Base-by-base conservation (phyloP, 768 basidiomycete species). In the Strobilomyces echinocephalus region DNA sequence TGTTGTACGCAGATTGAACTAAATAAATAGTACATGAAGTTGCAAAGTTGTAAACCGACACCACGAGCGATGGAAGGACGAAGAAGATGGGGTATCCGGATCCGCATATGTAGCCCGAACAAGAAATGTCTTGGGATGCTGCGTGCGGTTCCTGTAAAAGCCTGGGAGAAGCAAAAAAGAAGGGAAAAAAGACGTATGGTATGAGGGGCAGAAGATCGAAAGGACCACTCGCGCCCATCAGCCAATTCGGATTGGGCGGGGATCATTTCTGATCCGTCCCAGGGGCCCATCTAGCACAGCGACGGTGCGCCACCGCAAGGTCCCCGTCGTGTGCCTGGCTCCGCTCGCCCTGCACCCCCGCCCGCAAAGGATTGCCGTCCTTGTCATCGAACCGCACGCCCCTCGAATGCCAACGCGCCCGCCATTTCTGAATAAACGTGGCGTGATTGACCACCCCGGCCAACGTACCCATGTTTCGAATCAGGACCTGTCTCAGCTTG, bases 401-500 rank as follows among this genome's bases (percentile, higher is more conserved):
- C 49, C 58, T 61, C 35, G 55, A 55, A 8, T 42, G 50, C 71
- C 70, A 73, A 12, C 57, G 60, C 16, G 50, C 15, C 40, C 62
- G 62, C 72, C 72, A 72, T 20, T 49, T 62, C 34, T 67, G 50
- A 45, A 73, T 58, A 31, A 65, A 69, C 2, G 16, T 20, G 2
- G 56, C 57, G 18, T 69, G 62, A 20, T 69, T 58, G 15, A 63
- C 63, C 24, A 74, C 57, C 40, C 63, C 55, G 5, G 66, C 66
- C 69, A 75, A 67, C 1, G 70, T 69, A 0, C 76, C 76, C 8
- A 66, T 64, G 49, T 78, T 74, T 49, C 72, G 63, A n/a, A 78
- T 64, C 18, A 73, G 69, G 34, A 78, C 50, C 21, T 76, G 74
- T 7, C 49, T 52, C 24, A 78, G 56, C 28, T 58, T 52, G 9